Base-by-base conservation (phyloP, 371 early-diverging fungal genomes). In the Circinella minor region DNA sequence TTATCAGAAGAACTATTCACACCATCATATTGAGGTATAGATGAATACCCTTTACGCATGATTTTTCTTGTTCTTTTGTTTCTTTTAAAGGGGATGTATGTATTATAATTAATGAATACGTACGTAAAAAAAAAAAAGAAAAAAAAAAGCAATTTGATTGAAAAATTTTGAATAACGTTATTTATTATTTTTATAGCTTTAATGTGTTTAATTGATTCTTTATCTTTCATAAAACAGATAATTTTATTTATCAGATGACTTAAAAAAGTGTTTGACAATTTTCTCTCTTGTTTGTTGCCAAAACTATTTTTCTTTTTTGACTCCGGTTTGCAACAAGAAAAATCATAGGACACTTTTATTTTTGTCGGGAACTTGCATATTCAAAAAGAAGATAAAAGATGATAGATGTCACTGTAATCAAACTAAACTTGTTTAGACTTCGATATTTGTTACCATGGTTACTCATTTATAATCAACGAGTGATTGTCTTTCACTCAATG, bases 31-130 rank as follows among this genome's bases (percentile, higher is more conserved):
- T 48, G 54, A 14, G 65, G 65, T 65, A 65, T 65, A 11, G 49
- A 36, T 36, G 65, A 36, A 54, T 65, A 65, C 51, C 65, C 65
- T 65, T 54, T 54, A 38, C 65, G 65, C 65, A 65, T 65, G 18
- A 48, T 65, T 47, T 18, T 10, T 27, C 4, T 11, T 59, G 4
- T 59, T 59, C 43, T 43, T 43, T 43, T 43, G 6, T 43, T 43
- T 43, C 43, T 43, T 43, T 43, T 1, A 43, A 39, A 43, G 11
- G 43, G 11, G 6, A n/a, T n/a, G n/a, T n/a, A n/a, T n/a, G n/a
- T n/a, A n/a, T n/a, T n/a, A n/a, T n/a, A n/a, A n/a, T n/a, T n/a
- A n/a, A n/a, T n/a, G n/a, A n/a, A n/a, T n/a, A n/a, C n/a, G n/a
- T n/a, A n/a, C n/a, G n/a, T n/a, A n/a, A n/a, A n/a, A n/a, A n/a